These are phyloP conservation scores for Rachicladosporium sp. DNA, from an alignment of 2,329 filamentous ascomycete genomes.

Conservation along the genomic window DNA sequence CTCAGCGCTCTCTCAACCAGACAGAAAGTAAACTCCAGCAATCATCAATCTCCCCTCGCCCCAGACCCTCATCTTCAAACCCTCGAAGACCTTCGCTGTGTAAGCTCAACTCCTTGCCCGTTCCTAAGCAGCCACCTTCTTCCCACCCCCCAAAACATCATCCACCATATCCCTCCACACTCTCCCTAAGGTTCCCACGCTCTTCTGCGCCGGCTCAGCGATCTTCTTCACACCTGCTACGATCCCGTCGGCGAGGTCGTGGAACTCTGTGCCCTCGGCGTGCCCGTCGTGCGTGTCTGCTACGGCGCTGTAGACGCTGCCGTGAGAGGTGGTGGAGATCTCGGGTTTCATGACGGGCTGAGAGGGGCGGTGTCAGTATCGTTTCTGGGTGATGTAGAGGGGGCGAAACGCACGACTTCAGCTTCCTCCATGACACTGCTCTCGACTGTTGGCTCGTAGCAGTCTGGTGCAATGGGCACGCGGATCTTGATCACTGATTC, in stretches of 20 bases:
- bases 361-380: background rate
- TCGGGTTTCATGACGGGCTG: constrained; percentile 41
- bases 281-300: constrained; percentile 47
- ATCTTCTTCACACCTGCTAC: constrained; percentile 26
- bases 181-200: constrained; percentile 27
- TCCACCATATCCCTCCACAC: constrained; percentile 39
- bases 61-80: too few relatives aligned
- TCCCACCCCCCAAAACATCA: constrained; percentile 31
- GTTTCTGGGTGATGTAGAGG: too few relatives aligned
- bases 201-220: constrained; percentile 26
- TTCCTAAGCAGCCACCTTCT: constrained; percentile 4
- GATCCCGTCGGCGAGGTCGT: constrained; percentile 42
- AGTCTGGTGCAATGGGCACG: constrained; percentile 20
- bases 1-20: too few relatives aligned
- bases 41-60: too few relatives aligned
- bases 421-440: constrained; percentile 8
- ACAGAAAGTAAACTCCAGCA: too few relatives aligned
- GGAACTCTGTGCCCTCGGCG: constrained; percentile 43
- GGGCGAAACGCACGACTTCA: constrained; percentile 6
- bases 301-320: constrained; percentile 41
- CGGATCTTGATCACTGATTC: constrained; percentile 14
- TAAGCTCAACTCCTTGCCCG: background rate
- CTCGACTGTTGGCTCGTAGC: constrained; percentile 6
- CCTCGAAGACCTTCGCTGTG: too few relatives aligned
- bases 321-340: constrained; percentile 42